Evolutionary conservation across 805 yeast species (phyloP), one percentile per base, ranked within the genome.

Genomic region (Sugiyamaella qingdaonensis): DNA sequence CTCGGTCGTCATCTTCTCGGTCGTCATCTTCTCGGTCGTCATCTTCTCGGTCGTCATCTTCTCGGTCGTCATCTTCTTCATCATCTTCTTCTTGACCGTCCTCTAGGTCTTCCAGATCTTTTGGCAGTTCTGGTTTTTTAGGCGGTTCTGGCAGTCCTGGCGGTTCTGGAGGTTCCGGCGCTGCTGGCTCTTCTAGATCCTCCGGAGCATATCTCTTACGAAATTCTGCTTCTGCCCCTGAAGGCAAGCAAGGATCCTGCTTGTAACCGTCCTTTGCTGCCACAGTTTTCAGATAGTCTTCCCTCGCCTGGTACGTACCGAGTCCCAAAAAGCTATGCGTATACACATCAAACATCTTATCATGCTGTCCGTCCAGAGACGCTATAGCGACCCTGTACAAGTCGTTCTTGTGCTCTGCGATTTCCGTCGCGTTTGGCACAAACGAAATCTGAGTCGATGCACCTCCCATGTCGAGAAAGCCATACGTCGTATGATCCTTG

Each of bases 391-490:
- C 79, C 1, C 74, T 76, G 21, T 85, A 79, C 50, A 91, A 76
- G 64, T 88, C 95, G 49, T 88, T 90, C 49, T 72, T 67, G 66
- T 89, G 95, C 56, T 76, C 77, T 24, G 67, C 71, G 9, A 84
- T 69, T 55, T 88, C 89, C n/a, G 77, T 73, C 4, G 64, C 59
- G 36, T 78, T 76, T 0, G 97, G 97, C 9, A 86, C 91, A 76
- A 91, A 94, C 8, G 98, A 95, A 21, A 94, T 81, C 65, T 94
- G 99, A 0, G 97, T 88, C 1, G 97, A 89, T 0, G 98, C 99
- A n/a, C 99, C 99, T 9, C 99, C 99, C 99, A 94, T 94, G 68
- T 94, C 99, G 89, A 94, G 85, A 61, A 94, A 92, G 2, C 99
- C 99, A 59, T 79, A 84, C 0, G 96, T 84, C 1, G 68, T 64